Evolutionary conservation across 1,284 basidiomycete genomes (phyloP).

Genomic region (Volvariella volvacea): DNA sequence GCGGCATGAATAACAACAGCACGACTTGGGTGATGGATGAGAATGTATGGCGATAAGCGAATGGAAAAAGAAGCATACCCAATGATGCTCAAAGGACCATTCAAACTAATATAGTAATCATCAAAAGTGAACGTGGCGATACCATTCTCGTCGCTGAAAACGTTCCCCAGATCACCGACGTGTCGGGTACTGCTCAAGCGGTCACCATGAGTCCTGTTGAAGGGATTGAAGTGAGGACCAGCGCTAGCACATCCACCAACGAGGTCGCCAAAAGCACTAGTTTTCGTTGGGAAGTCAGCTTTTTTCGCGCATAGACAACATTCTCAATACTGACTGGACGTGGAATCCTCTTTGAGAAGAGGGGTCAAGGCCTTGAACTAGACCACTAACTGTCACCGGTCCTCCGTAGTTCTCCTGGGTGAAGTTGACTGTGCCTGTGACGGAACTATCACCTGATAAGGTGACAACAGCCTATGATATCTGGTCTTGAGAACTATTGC

Average conservation of each 20-base stretch:
- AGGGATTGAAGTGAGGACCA: slow-evolving; percentile 75
- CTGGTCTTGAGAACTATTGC: background rate
- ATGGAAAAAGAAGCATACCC: slow-evolving; percentile 16
- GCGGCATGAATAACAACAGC: slow-evolving; percentile 25
- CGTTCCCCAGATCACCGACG: slow-evolving; percentile 76
- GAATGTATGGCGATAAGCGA: background rate
- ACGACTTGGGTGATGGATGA: slow-evolving; percentile 13
- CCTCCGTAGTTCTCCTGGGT: slow-evolving; percentile 44
- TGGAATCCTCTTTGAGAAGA: slow-evolving; percentile 68
- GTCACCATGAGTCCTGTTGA: slow-evolving; percentile 58
- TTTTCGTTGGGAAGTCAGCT: background rate
- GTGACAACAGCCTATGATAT: slow-evolving; percentile 50
- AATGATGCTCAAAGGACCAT: slow-evolving; percentile 63
- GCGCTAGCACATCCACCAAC: slow-evolving; percentile 64
- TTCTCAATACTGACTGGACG: slow-evolving; percentile 49
- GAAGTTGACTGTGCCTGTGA: slow-evolving; percentile 62
- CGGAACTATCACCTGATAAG: slow-evolving; percentile 54
- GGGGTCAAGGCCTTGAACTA: slow-evolving; percentile 55
- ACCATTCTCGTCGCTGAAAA: slow-evolving; percentile 56
- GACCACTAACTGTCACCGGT: slow-evolving; percentile 57
- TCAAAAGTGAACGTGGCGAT: slow-evolving; percentile 50
- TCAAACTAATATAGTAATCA: slow-evolving; percentile 61
- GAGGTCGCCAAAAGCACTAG: slow-evolving; percentile 63
- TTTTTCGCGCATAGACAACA: background rate
- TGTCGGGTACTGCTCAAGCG: slow-evolving; percentile 55